Conservation (phyloP, 306 rosid genomes). For the Urtica urens region DNA sequence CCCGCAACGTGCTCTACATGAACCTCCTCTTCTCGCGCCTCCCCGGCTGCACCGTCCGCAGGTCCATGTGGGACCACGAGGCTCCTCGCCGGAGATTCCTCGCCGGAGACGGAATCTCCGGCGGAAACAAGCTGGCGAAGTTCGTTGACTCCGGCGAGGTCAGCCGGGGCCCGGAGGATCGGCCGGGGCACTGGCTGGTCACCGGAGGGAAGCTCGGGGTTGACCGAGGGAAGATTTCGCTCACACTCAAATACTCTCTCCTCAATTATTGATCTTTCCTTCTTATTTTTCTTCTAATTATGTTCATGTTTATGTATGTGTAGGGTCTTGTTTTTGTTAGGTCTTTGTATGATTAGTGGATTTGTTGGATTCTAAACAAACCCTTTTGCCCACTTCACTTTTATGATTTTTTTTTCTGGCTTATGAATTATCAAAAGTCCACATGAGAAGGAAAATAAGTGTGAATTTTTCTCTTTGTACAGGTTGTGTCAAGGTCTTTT, state of each 20-base stretch:
- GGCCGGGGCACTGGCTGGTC: constrained; percentile 85
- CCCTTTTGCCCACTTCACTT: too few species aligned
- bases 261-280: constrained; percentile 45
- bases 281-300: constrained; percentile 20
- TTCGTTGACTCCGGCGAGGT: constrained; percentile 44
- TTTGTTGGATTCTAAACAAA: too few species aligned
- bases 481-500: too few species aligned
- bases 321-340: constrained; percentile 17
- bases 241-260: constrained; percentile 75
- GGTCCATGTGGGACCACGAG: constrained; percentile 71
- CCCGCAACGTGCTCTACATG: constrained; percentile 65
- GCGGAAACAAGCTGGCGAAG: constrained; percentile 44
- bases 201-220: constrained; percentile 88
- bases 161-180: constrained; percentile 60
- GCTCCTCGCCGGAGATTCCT: constrained; percentile 27
- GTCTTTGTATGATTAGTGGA: too few species aligned
- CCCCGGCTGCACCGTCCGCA: constrained; percentile 60
- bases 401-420: too few species aligned
- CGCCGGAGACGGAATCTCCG: constrained; percentile 20
- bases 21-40: constrained; percentile 61
- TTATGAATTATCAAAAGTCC: too few species aligned
- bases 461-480: too few species aligned
- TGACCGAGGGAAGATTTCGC: constrained; percentile 58
- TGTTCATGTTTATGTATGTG: constrained; percentile 23
- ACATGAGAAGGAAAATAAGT: too few species aligned